These are phyloP conservation scores for Aspergillus sparsus DNA, from an alignment of 495 filamentous ascomycete genomes.

Conservation along the genomic window DNA sequence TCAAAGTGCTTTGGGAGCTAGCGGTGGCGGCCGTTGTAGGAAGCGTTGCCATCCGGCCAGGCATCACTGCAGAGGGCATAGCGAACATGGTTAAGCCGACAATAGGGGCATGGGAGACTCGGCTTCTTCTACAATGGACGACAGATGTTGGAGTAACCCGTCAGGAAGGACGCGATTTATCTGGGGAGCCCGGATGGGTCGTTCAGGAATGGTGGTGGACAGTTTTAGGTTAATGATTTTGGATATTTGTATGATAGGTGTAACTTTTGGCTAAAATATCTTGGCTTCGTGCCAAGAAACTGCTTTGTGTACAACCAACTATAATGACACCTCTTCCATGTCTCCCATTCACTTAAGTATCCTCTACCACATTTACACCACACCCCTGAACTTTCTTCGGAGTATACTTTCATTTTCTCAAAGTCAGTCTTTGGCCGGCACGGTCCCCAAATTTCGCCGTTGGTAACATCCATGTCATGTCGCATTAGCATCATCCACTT, in stretches of 20 bases:
- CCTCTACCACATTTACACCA: too few species aligned
- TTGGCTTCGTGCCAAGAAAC: neutral
- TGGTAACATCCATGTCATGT: too few species aligned
- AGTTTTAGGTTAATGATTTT: constrained; percentile 25
- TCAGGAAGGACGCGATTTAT: constrained; percentile 29
- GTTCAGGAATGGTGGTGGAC: constrained; percentile 74
- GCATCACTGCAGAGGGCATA: constrained; percentile 53
- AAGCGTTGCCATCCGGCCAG: constrained; percentile 60
- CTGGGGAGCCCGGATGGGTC: constrained; percentile 43
- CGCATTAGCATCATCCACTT: too few species aligned
- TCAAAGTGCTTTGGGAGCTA: constrained; percentile 64
- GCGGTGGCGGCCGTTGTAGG: constrained; percentile 60
- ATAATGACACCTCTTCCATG: too few species aligned
- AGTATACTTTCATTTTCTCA: too few species aligned
- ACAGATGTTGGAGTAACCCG: constrained; percentile 47
- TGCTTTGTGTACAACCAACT: too few species aligned
- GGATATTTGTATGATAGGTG: neutral
- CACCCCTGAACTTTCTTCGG: too few species aligned
- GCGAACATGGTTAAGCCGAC: constrained; percentile 57
- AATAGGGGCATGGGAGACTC: constrained; percentile 68
- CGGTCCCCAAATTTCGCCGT: too few species aligned
- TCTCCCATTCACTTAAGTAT: too few species aligned
- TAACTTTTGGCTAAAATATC: neutral
- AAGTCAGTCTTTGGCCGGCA: too few species aligned
- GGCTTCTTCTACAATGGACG: constrained; percentile 67